Conservation (phyloP, 2,329 filamentous ascomycete genomes). For the Colletotrichum sp. region DNA sequence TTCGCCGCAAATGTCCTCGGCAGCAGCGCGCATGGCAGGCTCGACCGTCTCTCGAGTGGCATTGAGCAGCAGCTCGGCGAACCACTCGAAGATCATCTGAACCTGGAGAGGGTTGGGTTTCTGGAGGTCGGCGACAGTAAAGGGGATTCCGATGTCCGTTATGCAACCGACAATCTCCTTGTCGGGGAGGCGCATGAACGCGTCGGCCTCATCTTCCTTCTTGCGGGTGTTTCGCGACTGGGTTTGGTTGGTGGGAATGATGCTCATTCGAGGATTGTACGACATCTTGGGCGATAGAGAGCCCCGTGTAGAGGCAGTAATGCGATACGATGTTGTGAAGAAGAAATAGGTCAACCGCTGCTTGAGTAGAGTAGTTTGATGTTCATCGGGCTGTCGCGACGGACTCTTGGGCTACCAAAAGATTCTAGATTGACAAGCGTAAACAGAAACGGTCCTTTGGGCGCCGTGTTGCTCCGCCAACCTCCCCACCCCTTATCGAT, state of each 20-base stretch:
- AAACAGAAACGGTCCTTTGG: conserved; percentile 2
- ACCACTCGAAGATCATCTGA: conserved; percentile 98
- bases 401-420: background rate
- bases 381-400: background rate
- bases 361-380: background rate
- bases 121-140: conserved; percentile 83
- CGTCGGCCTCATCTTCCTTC: conserved; percentile 64
- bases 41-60: conserved; percentile 91
- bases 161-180: conserved; percentile 95
- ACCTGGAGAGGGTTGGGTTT: conserved; percentile 95
- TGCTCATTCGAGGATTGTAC: conserved; percentile 66
- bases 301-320: background rate
- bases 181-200: conserved; percentile 66
- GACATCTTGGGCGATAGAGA: conserved; percentile 48
- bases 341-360: background rate
- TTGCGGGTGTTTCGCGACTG: conserved; percentile 56
- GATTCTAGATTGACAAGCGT: background rate
- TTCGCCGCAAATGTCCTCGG: conserved; percentile 85
- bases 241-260: conserved; percentile 56
- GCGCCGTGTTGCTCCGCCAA: conserved; percentile 17
- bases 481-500: background rate
- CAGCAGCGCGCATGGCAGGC: conserved; percentile 91
- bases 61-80: conserved; percentile 92
- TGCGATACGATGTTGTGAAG: background rate
- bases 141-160: conserved; percentile 92